phyloP scores from a whole-genome alignment of 2,329 filamentous ascomycete genomes.

The Fusarium azukiicola region DNA sequence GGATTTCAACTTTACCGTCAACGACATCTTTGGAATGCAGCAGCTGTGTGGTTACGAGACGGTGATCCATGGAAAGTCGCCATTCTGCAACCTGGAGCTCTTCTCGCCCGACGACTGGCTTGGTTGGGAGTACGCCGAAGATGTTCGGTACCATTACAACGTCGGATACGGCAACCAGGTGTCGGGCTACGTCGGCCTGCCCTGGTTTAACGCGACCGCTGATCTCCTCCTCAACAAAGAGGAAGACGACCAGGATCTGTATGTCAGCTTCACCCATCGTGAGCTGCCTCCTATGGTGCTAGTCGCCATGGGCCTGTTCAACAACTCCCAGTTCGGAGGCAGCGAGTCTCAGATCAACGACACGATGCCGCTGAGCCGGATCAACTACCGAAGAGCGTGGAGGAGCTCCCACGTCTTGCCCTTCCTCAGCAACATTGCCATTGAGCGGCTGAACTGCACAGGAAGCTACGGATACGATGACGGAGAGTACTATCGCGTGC shows the following conservation, averaged over 20 bases:
- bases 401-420: slow-evolving; percentile 81
- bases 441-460: slow-evolving; percentile 81
- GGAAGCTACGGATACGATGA: slow-evolving; percentile 72
- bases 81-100: slow-evolving; percentile 79
- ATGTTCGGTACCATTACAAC: slow-evolving; percentile 83
- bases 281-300: slow-evolving; percentile 84
- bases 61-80: slow-evolving; percentile 80
- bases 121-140: slow-evolving; percentile 83
- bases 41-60: slow-evolving; percentile 84
- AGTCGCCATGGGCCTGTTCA: slow-evolving; percentile 85
- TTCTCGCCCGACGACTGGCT: slow-evolving; percentile 83
- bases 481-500: slow-evolving; percentile 50
- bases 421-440: slow-evolving; percentile 83
- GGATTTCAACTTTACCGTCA: slow-evolving; percentile 81
- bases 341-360: slow-evolving; percentile 73
- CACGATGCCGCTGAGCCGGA: slow-evolving; percentile 81
- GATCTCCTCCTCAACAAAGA: slow-evolving; percentile 67
- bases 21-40: slow-evolving; percentile 84
- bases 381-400: slow-evolving; percentile 83
- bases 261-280: slow-evolving; percentile 85
- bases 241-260: slow-evolving; percentile 75
- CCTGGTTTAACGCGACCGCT: slow-evolving; percentile 83
- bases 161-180: slow-evolving; percentile 81
- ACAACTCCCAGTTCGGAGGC: slow-evolving; percentile 79
- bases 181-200: slow-evolving; percentile 79